Conservation (phyloP, 2,329 filamentous ascomycete species). For the Fusarium albidum region DNA sequence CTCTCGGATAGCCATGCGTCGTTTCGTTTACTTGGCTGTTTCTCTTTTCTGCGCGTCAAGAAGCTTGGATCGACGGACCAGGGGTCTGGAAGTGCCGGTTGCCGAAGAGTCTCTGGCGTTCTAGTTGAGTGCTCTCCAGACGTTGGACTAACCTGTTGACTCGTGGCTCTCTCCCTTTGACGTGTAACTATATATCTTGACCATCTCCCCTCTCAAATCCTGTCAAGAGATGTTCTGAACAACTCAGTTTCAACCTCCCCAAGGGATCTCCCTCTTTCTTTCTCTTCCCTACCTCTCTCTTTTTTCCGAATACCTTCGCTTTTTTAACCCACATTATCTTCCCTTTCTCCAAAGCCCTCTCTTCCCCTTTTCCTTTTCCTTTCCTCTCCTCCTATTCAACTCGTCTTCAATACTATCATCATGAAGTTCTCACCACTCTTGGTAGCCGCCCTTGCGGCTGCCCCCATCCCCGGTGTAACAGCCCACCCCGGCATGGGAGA, state of each 20-base stretch:
- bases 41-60: conserved; percentile 2
- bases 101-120: conserved; percentile 29
- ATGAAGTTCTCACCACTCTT: conserved; percentile 41
- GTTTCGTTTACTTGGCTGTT: conserved; percentile 5
- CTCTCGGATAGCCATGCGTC: conserved; percentile 4
- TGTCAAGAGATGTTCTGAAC: no score
- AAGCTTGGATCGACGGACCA: conserved; percentile 13
- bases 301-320: neutral
- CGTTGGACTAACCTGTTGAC: no score
- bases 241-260: no score
- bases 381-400: neutral
- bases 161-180: no score
- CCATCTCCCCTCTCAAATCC: no score
- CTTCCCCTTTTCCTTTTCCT: conserved; percentile 6
- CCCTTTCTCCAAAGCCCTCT: conserved; percentile 8
- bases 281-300: no score
- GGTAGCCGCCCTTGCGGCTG: conserved; percentile 31
- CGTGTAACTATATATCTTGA: no score
- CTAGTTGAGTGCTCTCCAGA: no score
- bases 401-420: conserved; percentile 9
- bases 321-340: conserved; percentile 12
- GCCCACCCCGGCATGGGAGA: conserved; percentile 36
- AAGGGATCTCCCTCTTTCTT: no score
- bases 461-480: conserved; percentile 22
- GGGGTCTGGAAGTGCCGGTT: conserved; percentile 24